Evolutionary conservation across 768 basidiomycete species (phyloP), one percentile per base, ranked within the genome.

Genomic region (Rhodotorula babjevae): DNA sequence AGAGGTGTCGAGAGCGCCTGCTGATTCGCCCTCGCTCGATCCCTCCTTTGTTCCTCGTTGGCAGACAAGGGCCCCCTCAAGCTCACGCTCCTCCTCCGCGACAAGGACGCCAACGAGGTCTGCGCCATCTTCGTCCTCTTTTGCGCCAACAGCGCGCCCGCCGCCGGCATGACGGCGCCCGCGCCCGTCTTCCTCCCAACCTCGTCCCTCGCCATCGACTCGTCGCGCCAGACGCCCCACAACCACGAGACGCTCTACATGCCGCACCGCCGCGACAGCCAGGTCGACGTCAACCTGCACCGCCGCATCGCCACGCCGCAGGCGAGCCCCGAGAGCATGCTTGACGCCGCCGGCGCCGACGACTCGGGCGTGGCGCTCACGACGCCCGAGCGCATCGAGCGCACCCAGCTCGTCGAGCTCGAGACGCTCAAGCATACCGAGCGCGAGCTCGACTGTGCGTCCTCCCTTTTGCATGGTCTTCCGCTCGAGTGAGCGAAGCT

Each of bases 31-130:
- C 27, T 25, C 27, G 25, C 36, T 4, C 36, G n/a, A n/a, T n/a
- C 36, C 36, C 5, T 36, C 36, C 36, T 36, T 36, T 36, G 49
- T 29, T 25, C 44, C 42, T 31, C 8, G 10, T 21, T 7, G 33
- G 29, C 61, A 63, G 61, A 49, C 27, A 58, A 29, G 12, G 49
- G 23, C 5, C 49, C 63, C 1, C 40, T 64, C 49, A 65, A 46
- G 50, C 12, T 69, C 33, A 63, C 57, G 8, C 68, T 69, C 40
- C n/a, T 65, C 57, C 21, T 65, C 29, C 25, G 18, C 3, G 56
- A 23, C 53, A 2, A 8, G 18, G 19, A 2, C 9, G n/a, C 27
- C 53, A 16, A 16, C 15, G n/a, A 27, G 14, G 16, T n/a, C n/a
- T 2, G 11, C 53, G 53, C 53, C 53, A 25, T 55, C 53, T 55